Percentiles rank a stretch among this genome's conserved stretches.
These are phyloP conservation scores for Macrolepiota albuminosa DNA, from an alignment of 768 basidiomycete species.

Conservation along the genomic window DNA sequence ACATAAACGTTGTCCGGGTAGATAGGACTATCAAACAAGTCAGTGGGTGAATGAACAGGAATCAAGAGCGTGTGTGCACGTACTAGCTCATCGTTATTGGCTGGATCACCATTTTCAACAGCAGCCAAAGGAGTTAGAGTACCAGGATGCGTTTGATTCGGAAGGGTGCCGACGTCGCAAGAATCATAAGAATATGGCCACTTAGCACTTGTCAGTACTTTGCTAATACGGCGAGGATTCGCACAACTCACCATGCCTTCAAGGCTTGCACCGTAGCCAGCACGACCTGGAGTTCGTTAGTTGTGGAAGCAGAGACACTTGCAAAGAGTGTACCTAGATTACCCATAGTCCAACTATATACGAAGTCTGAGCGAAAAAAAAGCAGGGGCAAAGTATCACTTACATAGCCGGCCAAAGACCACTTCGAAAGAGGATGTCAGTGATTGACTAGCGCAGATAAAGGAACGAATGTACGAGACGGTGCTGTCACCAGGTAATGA, in stretches of 20 bases:
- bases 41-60: neutral
- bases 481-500: constrained; percentile 28
- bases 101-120: constrained; percentile 36
- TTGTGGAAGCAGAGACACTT: constrained; percentile 11
- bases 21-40: constrained; percentile 42
- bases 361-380: neutral
- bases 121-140: constrained; percentile 42
- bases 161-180: constrained; percentile 77
- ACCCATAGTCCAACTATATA: constrained; percentile 37
- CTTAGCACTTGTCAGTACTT: constrained; percentile 15
- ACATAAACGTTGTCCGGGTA: constrained; percentile 56
- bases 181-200: constrained; percentile 71
- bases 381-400: constrained; percentile 7
- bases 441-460: neutral
- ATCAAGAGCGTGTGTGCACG: constrained; percentile 8
- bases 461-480: constrained; percentile 23
- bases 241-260: constrained; percentile 54
- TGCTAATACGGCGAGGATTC: neutral
- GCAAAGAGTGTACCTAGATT: constrained; percentile 38
- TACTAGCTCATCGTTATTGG: constrained; percentile 35
- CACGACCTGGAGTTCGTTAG: constrained; percentile 42
- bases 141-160: constrained; percentile 72
- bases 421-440: constrained; percentile 14
- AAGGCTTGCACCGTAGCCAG: constrained; percentile 65
- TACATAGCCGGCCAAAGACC: constrained; percentile 40